Conservation (phyloP, 2,329 filamentous ascomycete species). For the Metarhizium anisopliae region DNA sequence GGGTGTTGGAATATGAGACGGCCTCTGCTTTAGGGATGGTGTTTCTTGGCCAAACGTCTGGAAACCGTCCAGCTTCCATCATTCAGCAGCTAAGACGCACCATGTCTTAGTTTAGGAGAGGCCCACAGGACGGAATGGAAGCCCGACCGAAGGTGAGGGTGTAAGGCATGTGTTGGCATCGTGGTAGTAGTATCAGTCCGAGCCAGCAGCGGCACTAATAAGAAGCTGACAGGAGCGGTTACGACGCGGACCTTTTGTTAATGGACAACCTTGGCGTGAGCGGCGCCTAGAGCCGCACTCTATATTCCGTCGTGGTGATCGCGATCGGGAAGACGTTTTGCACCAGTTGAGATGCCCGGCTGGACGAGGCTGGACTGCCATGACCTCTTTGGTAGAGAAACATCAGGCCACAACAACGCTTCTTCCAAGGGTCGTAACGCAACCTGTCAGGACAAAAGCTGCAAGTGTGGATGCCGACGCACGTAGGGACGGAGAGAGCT, state of each 20-base stretch:
- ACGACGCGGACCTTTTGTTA: not conserved
- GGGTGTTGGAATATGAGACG: not conserved
- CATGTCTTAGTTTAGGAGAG: not conserved
- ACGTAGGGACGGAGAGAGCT: not conserved
- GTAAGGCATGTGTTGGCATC: not conserved
- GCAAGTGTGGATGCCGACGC: not conserved
- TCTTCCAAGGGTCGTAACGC: not conserved
- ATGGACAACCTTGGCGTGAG: not conserved
- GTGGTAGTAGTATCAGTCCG: too few relatives aligned
- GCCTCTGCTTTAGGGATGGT: not conserved
- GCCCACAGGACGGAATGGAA: not conserved
- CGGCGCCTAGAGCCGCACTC: not conserved
- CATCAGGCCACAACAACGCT: not conserved
- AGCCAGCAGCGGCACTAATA: not conserved
- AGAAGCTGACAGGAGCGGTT: not conserved
- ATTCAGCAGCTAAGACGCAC: not conserved
- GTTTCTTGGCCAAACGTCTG: too few relatives aligned
- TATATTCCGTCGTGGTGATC: not conserved
- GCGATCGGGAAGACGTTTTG: not conserved
- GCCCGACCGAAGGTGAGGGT: not conserved
- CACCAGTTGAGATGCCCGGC: not conserved
- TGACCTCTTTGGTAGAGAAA: not conserved
- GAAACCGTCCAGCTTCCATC: not conserved
- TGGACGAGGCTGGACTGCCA: too few relatives aligned
- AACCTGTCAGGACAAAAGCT: not conserved